These are phyloP conservation scores for Neofusicoccum ribis DNA, from an alignment of 2,329 filamentous ascomycete genomes.

Conservation along the genomic window DNA sequence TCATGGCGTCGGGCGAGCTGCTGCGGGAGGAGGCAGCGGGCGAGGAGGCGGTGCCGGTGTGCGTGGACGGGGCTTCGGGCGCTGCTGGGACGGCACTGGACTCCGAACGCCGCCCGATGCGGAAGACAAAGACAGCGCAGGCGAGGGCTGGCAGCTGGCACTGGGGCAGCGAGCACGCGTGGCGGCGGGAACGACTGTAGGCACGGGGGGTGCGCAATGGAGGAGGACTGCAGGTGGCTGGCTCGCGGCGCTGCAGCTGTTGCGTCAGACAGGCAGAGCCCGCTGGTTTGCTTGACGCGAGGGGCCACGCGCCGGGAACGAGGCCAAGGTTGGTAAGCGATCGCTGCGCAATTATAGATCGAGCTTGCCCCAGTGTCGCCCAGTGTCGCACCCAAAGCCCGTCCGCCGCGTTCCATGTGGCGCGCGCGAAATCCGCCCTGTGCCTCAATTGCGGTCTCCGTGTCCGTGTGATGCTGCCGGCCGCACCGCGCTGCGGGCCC, in stretches of 20 bases:
- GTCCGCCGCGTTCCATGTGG: no score
- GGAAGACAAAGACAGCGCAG: not conserved
- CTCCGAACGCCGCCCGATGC: not conserved
- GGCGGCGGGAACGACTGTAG: not conserved
- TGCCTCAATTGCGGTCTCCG: not conserved
- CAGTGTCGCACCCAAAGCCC: not conserved
- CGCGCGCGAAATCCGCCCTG: no score
- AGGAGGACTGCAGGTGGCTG: not conserved
- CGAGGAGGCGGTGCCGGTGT: not conserved
- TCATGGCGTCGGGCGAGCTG: not conserved
- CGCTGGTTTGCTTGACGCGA: not conserved
- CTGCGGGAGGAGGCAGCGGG: not conserved
- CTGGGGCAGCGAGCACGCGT: no score
- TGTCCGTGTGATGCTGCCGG: not conserved
- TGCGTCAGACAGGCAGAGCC: constrained; percentile 5
- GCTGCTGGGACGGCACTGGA: not conserved
- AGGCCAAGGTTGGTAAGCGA: constrained; percentile 12
- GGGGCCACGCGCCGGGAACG: constrained; percentile 14
- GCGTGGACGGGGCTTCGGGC: constrained; percentile 4
- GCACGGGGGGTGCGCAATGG: not conserved
- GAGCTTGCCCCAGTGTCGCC: not conserved
- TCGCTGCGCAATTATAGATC: constrained; percentile 13
- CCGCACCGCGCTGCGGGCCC: not conserved
- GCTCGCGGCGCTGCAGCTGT: constrained; percentile 4
- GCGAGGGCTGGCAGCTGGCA: not conserved